Conservation (phyloP, 2,329 filamentous ascomycete species). For the Sordariomycetes sp. region DNA sequence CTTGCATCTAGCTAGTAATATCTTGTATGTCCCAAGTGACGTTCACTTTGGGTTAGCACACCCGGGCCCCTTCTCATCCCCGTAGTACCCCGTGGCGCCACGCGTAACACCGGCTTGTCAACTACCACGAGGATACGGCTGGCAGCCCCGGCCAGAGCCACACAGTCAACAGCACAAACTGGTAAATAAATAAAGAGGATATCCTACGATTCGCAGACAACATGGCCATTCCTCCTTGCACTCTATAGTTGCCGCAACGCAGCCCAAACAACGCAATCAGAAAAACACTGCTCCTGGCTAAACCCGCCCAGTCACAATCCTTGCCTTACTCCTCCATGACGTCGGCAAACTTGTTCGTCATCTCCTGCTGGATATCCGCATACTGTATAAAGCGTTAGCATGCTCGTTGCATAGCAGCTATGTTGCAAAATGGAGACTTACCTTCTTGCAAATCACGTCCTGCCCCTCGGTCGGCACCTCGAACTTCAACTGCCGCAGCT, state of each 20-base stretch:
- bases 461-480: slow-evolving; percentile 81
- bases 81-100: not conserved
- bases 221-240: not conserved
- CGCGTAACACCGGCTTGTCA: not conserved
- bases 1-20: not conserved
- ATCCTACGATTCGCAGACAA: not conserved
- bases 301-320: not conserved
- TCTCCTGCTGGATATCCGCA: slow-evolving; percentile 77
- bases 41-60: not conserved
- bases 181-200: not conserved
- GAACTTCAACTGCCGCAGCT: slow-evolving; percentile 91
- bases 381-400: slow-evolving; percentile 44
- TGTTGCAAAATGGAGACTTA: slow-evolving; percentile 27
- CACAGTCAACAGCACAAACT: not conserved
- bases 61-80: not conserved
- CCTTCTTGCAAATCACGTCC: slow-evolving; percentile 72
- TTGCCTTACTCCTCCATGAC: slow-evolving; percentile 76
- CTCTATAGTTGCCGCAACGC: not conserved
- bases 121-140: not conserved
- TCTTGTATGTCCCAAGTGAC: not conserved
- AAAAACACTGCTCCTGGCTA: not conserved
- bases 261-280: not conserved
- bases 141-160: not conserved
- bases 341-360: slow-evolving; percentile 95
- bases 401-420: not conserved